phyloP scores from a whole-genome alignment of 257 asterid species.

The Nicotiana paniculata region DNA sequence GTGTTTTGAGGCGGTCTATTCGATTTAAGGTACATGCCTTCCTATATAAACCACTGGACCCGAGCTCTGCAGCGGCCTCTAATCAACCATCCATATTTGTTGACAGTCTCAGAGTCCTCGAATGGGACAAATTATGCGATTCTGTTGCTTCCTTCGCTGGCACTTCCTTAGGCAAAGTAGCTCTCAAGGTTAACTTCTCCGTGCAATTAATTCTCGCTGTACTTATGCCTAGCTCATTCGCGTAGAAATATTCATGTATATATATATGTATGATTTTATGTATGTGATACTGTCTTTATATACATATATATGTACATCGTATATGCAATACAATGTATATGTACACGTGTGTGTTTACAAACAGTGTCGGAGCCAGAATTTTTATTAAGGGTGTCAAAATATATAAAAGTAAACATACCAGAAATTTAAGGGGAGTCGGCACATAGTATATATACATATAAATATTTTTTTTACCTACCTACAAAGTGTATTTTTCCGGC shows the following conservation, averaged over 20 bases:
- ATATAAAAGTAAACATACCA: too few species aligned
- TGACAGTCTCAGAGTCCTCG: slow-evolving; percentile 82
- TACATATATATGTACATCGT: neutral
- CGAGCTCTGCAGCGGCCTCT: neutral
- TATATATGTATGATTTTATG: neutral
- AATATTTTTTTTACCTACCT: too few species aligned
- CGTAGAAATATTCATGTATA: neutral
- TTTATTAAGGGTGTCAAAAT: too few species aligned
- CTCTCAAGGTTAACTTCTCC: slow-evolving; percentile 41
- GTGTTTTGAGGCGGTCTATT: neutral
- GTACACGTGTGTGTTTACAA: neutral
- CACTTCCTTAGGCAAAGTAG: slow-evolving; percentile 62
- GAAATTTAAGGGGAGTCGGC: too few species aligned
- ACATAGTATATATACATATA: too few species aligned
- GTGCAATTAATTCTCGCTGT: neutral
- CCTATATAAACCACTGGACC: slow-evolving; percentile 1
- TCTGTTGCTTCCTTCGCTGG: slow-evolving; percentile 86
- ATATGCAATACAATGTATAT: neutral
- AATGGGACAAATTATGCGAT: slow-evolving; percentile 85
- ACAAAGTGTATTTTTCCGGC: too few species aligned
- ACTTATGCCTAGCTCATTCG: neutral
- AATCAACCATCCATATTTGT: slow-evolving; percentile 40
- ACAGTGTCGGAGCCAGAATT: too few species aligned
- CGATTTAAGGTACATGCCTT: slow-evolving; percentile 4
- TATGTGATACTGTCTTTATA: neutral